phyloP scores from a whole-genome alignment of 2,329 filamentous ascomycete species.

The Cercospora citrullina region DNA sequence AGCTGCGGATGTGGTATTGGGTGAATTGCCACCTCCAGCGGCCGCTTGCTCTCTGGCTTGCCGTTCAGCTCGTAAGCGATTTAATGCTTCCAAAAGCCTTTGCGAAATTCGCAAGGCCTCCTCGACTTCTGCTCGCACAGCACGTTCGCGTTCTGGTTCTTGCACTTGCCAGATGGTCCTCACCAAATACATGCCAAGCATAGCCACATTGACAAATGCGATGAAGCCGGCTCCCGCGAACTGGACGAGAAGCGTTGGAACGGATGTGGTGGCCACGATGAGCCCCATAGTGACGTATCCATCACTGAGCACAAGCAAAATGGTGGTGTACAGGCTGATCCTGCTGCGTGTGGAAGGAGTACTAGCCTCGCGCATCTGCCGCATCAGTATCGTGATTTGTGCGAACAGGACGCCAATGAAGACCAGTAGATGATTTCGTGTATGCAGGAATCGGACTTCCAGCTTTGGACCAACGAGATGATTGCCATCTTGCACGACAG shows the following conservation, averaged over 20 bases:
- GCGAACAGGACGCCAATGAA: constrained; percentile 52
- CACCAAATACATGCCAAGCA: constrained; percentile 65
- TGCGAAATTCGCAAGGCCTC: constrained; percentile 31
- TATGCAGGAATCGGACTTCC: constrained; percentile 51
- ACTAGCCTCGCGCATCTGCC: constrained; percentile 64
- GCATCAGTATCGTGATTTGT: constrained; percentile 58
- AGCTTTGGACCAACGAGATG: constrained; percentile 60
- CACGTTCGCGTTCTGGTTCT: constrained; percentile 49
- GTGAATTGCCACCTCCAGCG: constrained; percentile 7
- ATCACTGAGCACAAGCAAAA: constrained; percentile 62
- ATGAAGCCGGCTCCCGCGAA: constrained; percentile 59
- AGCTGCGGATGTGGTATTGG: constrained; percentile 13
- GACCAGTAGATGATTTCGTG: constrained; percentile 55
- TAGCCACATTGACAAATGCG: constrained; percentile 60
- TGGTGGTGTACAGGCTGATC: constrained; percentile 64
- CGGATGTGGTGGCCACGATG: constrained; percentile 57
- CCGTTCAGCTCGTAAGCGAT: constrained; percentile 30
- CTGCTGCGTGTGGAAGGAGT: constrained; percentile 65
- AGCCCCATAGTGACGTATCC: constrained; percentile 58
- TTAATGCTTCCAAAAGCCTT: constrained; percentile 26
- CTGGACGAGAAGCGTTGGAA: constrained; percentile 56
- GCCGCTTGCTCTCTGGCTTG: constrained; percentile 19
- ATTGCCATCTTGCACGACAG: constrained; percentile 51
- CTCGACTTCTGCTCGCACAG: constrained; percentile 48
- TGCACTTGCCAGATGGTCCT: constrained; percentile 68